Conservation (phyloP, 1,284 basidiomycete genomes). For the Kalmanozyma brasiliensis region DNA sequence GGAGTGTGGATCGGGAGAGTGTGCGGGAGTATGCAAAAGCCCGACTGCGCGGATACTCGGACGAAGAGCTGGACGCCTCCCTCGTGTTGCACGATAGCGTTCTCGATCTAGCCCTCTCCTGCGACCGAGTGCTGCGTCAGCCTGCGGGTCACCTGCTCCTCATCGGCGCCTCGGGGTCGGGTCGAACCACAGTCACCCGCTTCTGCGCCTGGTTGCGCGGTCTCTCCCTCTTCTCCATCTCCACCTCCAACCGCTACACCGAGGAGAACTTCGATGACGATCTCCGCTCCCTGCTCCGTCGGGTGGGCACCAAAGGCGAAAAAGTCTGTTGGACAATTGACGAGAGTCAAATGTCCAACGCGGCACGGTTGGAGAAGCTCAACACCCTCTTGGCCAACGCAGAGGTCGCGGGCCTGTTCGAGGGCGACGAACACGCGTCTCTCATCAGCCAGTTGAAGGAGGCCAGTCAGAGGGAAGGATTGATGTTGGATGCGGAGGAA, state of each 20-base stretch:
- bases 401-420: slow-evolving; percentile 97
- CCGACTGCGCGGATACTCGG: slow-evolving; percentile 77
- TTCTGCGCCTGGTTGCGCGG: slow-evolving; percentile 99
- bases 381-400: slow-evolving; percentile 98
- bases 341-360: slow-evolving; percentile 97
- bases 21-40: slow-evolving; percentile 97
- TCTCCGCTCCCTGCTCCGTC: slow-evolving; percentile 88
- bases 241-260: slow-evolving; percentile 97
- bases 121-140: slow-evolving; percentile 99
- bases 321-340: slow-evolving; percentile 99
- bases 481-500: slow-evolving; percentile 98
- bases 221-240: slow-evolving; percentile 97
- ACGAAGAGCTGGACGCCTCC: slow-evolving; percentile 89
- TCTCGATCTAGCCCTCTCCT: slow-evolving; percentile 93
- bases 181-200: slow-evolving; percentile 97
- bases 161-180: slow-evolving; percentile 97
- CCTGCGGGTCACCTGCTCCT: slow-evolving; percentile 94
- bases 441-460: slow-evolving; percentile 99
- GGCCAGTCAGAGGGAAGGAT: slow-evolving; percentile 93
- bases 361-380: slow-evolving; percentile 98
- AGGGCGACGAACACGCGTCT: slow-evolving; percentile 86
- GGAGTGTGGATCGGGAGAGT: slow-evolving; percentile 90
- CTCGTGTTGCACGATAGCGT: slow-evolving; percentile 99
- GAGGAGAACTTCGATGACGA: slow-evolving; percentile 99
- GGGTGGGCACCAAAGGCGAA: slow-evolving; percentile 96